Evolutionary conservation across 2,329 filamentous ascomycete genomes (phyloP), one percentile per base, ranked within the genome.

Genomic region (Ceratocystis albifundus): DNA sequence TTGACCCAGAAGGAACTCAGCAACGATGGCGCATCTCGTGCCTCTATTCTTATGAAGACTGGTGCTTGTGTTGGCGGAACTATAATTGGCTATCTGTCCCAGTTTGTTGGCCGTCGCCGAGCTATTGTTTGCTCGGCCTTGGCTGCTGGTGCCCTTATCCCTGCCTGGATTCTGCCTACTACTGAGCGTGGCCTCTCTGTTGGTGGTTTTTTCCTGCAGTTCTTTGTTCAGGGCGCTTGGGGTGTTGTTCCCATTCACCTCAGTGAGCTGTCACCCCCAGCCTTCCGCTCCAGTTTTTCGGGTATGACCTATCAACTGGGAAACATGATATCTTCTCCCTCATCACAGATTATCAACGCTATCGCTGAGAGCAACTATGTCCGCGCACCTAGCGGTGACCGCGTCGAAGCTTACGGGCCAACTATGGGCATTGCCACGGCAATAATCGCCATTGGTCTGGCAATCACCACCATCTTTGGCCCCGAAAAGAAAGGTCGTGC

Each of bases 21-120:
- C 65, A 87, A 89, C 71, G 72, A 77, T 1, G 80, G 79, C 0
- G 86, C 88, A 3, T 87, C 82, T 6, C 84, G 87, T n/a, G 88
- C 88, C 17, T 87, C 84, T n/a, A 91, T 92, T 70, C 75, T 92
- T 67, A 90, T 90, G 85, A 91, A 91, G 76, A 84, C 82, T 0
- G 88, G 89, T 30, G 88, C 88, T 55, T 88, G 87, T 70, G 83
- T 90, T 0, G 88, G 88, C 44, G 88, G 88, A 30, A 86, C 84
- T 53, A 83, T 88, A 68, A 82, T 89, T 68, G 89, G 89, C 25
- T 92, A 91, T 73, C 71, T 85, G 6, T 89, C 86, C 6, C 88
- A 93, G 72, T 90, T 86, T 72, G 76, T 90, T 61, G 89, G 89
- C 15, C 87, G 89, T 44, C 84, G 89, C 30, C 81, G 86, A 48